Conservation (phyloP, 148 eudicot species). For the Simmondsia chinensis region DNA sequence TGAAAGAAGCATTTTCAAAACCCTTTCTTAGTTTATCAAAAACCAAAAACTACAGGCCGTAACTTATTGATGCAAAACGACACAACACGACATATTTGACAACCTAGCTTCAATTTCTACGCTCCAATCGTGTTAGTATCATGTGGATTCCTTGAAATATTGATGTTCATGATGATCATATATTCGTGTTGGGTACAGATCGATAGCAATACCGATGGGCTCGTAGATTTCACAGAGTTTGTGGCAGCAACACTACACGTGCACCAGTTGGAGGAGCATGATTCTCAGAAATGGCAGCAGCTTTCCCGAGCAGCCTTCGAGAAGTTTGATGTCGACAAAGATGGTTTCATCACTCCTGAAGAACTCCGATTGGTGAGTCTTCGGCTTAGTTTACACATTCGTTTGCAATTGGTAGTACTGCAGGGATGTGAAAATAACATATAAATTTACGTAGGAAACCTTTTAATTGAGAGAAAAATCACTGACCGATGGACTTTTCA, state of each 20-base stretch:
- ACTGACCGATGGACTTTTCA: no score
- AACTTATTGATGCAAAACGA: no score
- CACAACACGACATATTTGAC: no score
- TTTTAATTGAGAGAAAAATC: no score
- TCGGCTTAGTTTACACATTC: no score
- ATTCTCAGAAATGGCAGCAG: conserved; percentile 73
- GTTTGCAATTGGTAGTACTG: no score
- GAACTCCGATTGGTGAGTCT: conserved; percentile 75
- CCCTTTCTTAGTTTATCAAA: no score
- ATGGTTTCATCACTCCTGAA: conserved; percentile 85
- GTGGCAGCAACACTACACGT: conserved; percentile 90
- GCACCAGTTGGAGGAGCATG: conserved; percentile 83
- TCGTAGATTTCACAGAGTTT: conserved; percentile 86
- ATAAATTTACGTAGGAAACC: no score
- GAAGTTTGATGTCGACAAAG: conserved; percentile 85
- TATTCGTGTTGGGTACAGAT: conserved; percentile 43
- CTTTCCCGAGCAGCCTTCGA: conserved; percentile 87
- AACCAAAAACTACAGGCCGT: no score
- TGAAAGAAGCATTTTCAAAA: no score
- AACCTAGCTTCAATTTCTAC: not conserved
- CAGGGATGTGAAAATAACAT: no score
- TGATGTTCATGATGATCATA: conserved; percentile 6
- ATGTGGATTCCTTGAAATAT: not conserved
- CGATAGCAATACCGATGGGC: conserved; percentile 90
- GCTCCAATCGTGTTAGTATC: not conserved